Conservation (phyloP, 176 grass and related monocot genomes). For the Triticum monococcum region DNA sequence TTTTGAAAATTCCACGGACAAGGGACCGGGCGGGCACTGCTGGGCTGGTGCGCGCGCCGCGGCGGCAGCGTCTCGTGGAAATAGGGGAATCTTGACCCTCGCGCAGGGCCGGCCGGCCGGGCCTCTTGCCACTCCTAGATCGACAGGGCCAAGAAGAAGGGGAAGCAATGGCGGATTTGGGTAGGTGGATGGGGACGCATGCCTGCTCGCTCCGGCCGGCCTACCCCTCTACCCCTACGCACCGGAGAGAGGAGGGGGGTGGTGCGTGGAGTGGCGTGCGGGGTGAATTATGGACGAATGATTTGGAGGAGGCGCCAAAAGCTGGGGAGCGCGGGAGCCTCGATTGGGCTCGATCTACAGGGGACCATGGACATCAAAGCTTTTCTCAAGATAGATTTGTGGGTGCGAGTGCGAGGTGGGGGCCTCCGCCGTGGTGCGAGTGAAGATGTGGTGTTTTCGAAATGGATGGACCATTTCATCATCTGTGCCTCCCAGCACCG, state of each 20-base stretch:
- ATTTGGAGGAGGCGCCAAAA: slow-evolving; percentile 3
- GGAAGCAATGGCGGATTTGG: not conserved
- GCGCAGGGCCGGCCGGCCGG: not conserved
- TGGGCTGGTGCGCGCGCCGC: not conserved
- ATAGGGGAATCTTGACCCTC: slow-evolving; percentile 32
- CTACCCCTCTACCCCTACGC: not conserved
- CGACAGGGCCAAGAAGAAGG: not conserved
- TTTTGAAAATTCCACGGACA: not conserved
- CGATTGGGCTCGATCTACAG: not conserved
- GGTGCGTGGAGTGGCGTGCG: not conserved
- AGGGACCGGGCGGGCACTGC: not conserved
- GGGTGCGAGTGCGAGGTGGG: slow-evolving; percentile 24
- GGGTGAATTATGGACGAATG: slow-evolving; percentile 33
- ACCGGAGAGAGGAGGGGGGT: not conserved
- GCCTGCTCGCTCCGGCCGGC: not conserved
- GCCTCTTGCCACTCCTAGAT: not conserved
- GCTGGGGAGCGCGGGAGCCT: not conserved
- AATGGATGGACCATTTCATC: not conserved
- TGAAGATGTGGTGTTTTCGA: not conserved
- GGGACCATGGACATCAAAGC: slow-evolving; percentile 18
- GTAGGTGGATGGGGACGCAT: not conserved
- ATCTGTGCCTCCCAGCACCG: not conserved
- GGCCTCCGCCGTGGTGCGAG: not conserved
- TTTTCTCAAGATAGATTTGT: slow-evolving; percentile 7
- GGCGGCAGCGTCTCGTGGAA: not conserved